Evolutionary conservation across 2,329 filamentous ascomycete genomes (phyloP).

Genomic region (Trichoderma atrobrunneum): DNA sequence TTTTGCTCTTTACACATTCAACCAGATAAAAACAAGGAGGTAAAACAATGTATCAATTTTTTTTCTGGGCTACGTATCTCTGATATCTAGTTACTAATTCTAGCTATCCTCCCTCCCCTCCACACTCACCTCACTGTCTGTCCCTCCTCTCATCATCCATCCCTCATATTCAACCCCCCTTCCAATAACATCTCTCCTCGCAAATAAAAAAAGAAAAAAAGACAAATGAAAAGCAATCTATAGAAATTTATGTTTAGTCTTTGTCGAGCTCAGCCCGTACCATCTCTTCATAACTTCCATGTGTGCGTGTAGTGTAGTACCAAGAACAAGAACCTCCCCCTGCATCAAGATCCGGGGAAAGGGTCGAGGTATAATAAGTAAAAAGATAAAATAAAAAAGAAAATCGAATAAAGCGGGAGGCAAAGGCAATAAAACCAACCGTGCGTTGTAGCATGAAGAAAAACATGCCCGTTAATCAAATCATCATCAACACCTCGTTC

Average conservation of each 20-base stretch:
- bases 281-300: constrained; percentile 23
- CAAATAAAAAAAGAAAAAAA: neutral
- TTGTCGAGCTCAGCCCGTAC: constrained; percentile 20
- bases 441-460: constrained; percentile 6
- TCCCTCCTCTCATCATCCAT: constrained; percentile 15
- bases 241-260: constrained; percentile 18
- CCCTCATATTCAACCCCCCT: constrained; percentile 10
- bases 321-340: constrained; percentile 19
- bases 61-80: neutral
- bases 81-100: neutral
- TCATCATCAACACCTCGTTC: constrained; percentile 32
- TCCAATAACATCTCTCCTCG: neutral
- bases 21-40: neutral
- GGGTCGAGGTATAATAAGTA: constrained; percentile 21
- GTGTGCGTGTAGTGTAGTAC: constrained; percentile 17
- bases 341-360: neutral
- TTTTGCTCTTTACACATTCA: neutral
- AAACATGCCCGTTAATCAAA: constrained; percentile 32
- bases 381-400: neutral
- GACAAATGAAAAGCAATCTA: constrained; percentile 29
- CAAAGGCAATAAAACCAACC: constrained; percentile 22
- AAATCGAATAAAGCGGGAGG: neutral
- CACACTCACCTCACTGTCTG: neutral
- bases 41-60: constrained; percentile 13
- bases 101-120: neutral